Evolutionary conservation across 2,329 filamentous ascomycete species (phyloP).

Genomic region (Cercospora zeae-maydis): DNA sequence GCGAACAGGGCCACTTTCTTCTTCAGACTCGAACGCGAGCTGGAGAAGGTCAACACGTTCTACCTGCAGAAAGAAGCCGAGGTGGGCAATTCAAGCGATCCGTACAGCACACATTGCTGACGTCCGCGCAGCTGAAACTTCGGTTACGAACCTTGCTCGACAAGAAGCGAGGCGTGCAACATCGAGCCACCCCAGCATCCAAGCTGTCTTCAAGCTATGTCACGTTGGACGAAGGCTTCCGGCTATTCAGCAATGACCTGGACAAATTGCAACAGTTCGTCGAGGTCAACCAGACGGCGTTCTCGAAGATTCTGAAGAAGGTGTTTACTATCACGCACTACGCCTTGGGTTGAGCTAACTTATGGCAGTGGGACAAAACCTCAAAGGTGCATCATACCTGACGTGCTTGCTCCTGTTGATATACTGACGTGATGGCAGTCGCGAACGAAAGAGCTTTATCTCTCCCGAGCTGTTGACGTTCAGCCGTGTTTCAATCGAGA

Average conservation of each 20-base stretch:
- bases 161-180: constrained; percentile 89
- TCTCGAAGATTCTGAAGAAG: constrained; percentile 98
- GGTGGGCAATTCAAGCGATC: constrained; percentile 48
- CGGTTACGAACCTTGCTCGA: constrained; percentile 88
- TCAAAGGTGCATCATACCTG: constrained; percentile 63
- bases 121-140: constrained; percentile 69
- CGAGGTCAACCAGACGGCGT: constrained; percentile 94
- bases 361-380: constrained; percentile 85
- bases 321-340: constrained; percentile 39
- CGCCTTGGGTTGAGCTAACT: constrained; percentile 38
- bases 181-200: constrained; percentile 66
- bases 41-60: constrained; percentile 97
- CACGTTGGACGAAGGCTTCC: constrained; percentile 91
- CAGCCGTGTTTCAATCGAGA: constrained; percentile 98
- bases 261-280: constrained; percentile 98
- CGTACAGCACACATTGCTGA: constrained; percentile 7
- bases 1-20: constrained; percentile 99
- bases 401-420: constrained; percentile 2
- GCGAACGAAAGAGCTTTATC: constrained; percentile 94
- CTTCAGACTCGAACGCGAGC: constrained; percentile 93
- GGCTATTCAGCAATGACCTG: constrained; percentile 92
- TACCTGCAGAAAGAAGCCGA: constrained; percentile 98
- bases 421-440: constrained; percentile 54
- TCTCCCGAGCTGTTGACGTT: constrained; percentile 92
- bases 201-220: constrained; percentile 91